phyloP scores from a whole-genome alignment of 2,329 filamentous ascomycete species.

The Didymella lethalis region DNA sequence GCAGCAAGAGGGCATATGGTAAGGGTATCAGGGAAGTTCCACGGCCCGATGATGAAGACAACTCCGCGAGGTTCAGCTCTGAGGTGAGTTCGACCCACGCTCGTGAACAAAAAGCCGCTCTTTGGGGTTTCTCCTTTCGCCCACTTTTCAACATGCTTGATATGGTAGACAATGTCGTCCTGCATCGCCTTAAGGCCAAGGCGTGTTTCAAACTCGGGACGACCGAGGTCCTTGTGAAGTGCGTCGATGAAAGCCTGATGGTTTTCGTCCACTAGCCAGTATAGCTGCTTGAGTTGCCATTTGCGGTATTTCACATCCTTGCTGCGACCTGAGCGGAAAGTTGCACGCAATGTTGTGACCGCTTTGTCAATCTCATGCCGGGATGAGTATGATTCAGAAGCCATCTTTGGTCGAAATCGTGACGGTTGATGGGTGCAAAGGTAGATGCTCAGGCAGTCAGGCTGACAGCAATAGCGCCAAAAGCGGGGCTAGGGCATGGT shows the following conservation, averaged over 20 bases:
- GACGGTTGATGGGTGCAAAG: neutral
- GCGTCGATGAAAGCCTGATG: neutral
- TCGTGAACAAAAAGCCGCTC: constrained; percentile 3
- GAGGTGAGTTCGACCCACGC: neutral
- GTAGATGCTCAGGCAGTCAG: neutral
- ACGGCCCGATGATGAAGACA: constrained; percentile 6
- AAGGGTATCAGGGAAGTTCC: constrained; percentile 3
- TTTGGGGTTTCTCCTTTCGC: neutral
- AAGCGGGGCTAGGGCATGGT: constrained; percentile 1
- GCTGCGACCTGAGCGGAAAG: constrained; percentile 2
- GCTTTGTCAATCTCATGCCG: neutral
- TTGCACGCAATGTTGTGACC: neutral
- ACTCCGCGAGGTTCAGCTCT: constrained; percentile 5
- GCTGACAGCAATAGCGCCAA: neutral
- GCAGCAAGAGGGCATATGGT: constrained; percentile 2
- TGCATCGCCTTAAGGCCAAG: neutral
- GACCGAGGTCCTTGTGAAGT: neutral
- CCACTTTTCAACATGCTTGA: neutral
- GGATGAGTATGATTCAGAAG: neutral
- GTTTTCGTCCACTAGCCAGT: constrained; percentile 8
- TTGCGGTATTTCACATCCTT: constrained; percentile 7
- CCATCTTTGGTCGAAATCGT: too few species aligned
- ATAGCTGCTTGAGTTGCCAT: constrained; percentile 14
- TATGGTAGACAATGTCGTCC: neutral
- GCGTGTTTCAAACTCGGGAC: neutral